Evolutionary conservation across 371 early-diverging fungal genomes (phyloP).

Genomic region (Circinella minor): DNA sequence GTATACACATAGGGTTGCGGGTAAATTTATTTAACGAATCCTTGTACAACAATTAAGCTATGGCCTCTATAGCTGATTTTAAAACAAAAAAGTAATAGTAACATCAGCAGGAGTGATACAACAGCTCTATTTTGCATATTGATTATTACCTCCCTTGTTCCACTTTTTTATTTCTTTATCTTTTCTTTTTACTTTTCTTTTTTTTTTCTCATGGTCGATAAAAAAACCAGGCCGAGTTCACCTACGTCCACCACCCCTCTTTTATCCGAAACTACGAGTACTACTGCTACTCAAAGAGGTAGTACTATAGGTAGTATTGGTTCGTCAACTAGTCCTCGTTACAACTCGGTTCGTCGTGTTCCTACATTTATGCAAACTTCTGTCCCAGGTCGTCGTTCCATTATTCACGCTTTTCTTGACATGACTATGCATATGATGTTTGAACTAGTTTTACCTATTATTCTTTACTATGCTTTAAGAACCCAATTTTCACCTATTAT

Average conservation of each 20-base stretch:
- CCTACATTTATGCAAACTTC: conserved; percentile 47
- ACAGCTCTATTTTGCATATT: not conserved
- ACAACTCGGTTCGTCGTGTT: conserved; percentile 30
- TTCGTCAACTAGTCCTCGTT: conserved; percentile 9
- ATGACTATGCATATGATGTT: conserved; percentile 43
- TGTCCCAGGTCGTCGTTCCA: conserved; percentile 44
- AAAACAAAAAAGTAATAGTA: not conserved
- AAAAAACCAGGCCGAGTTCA: not conserved
- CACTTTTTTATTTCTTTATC: not conserved
- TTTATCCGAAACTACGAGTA: conserved; percentile 1
- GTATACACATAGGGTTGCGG: not conserved
- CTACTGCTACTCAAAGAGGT: conserved; percentile 1
- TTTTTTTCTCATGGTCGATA: conserved; percentile 4
- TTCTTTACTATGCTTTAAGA: conserved; percentile 47
- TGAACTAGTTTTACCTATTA: conserved; percentile 46
- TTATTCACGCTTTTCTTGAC: conserved; percentile 37
- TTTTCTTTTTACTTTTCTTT: conserved; percentile 14
- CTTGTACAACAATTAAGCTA: not conserved
- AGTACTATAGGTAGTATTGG: not conserved
- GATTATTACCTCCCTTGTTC: not conserved
- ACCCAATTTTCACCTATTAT: conserved; percentile 41
- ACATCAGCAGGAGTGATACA: not conserved
- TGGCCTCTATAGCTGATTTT: not conserved
- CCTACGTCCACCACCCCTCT: conserved; percentile 18
- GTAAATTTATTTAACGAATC: not conserved